These are phyloP conservation scores for Paramecium sexaurelia DNA, from an alignment of 73 alveolate species.

Conservation along the genomic window DNA sequence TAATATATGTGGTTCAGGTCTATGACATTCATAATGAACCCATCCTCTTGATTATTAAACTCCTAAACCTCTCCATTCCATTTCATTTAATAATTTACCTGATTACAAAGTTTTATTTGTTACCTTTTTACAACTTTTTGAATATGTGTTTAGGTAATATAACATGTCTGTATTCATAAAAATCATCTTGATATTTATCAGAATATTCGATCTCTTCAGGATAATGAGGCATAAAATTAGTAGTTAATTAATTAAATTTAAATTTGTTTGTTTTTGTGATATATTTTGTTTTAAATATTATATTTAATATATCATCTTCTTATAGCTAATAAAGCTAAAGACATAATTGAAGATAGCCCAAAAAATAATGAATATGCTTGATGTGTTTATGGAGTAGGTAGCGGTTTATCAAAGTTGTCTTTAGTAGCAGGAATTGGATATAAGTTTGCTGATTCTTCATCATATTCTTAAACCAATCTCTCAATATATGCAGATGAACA, in stretches of 20 bases:
- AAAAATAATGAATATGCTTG: slow-evolving; percentile 54
- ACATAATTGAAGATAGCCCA: slow-evolving; percentile 55
- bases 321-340: slow-evolving; percentile 39
- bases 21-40: slow-evolving; percentile 91
- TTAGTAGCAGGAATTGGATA: slow-evolving; percentile 71
- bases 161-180: slow-evolving; percentile 89
- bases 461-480: slow-evolving; percentile 62
- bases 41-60: slow-evolving; percentile 92
- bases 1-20: slow-evolving; percentile 93
- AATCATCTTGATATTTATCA: slow-evolving; percentile 85
- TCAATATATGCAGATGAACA: slow-evolving; percentile 62
- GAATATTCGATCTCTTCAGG: slow-evolving; percentile 92
- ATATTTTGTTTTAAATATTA: background rate
- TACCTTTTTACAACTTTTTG: slow-evolving; percentile 77
- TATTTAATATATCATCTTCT: slow-evolving; percentile 41
- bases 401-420: slow-evolving; percentile 64
- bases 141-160: slow-evolving; percentile 78
- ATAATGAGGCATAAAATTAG: slow-evolving; percentile 80
- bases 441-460: slow-evolving; percentile 64
- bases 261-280: background rate
- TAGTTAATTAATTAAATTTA: background rate
- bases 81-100: slow-evolving; percentile 82
- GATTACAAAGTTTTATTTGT: background rate
- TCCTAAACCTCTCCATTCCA: slow-evolving; percentile 92
- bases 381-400: slow-evolving; percentile 64